Evolutionary conservation across 768 basidiomycete genomes (phyloP), one percentile per base, ranked within the genome.

Genomic region (Trametes coccinea): DNA sequence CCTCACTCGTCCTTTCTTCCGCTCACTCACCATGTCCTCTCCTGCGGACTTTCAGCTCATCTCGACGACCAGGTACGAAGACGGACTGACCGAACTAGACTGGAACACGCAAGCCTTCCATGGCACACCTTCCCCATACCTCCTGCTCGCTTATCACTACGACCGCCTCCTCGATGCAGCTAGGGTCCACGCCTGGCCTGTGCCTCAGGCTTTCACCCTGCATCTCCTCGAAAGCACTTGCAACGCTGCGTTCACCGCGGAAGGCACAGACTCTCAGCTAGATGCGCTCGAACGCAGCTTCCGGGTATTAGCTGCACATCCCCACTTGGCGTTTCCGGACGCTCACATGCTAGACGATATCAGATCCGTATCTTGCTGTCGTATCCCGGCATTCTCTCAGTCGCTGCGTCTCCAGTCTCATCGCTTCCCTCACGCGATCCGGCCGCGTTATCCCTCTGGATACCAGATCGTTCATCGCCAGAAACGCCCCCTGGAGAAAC

Each of bases 21-120:
- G 16, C 11, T 31, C 31, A 33, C 9, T 22, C 31, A 31, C 4
- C 27, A 59, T 56, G 55, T 49, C 44, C 45, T 45, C 62, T 29
- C 7, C n/a, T 14, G 46, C 56, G 27, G 40, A 40, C 31, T 75
- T 68, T 61, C 65, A 71, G 3, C 72, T 84, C 6, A 69, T 90
- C 8, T 81, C 85, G 1, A 80, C 88, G 0, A 82, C 83, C 0
- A 78, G 87, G 59, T 89, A 80, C 67, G 91, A 92, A 69, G 75
- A 74, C 0, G 72, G 67, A 33, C 75, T 91, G 7, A 66, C 74
- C 9, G 57, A 69, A 1, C 70, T 79, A 9, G 33, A 61, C 11
- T 91, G 87, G 89, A 92, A 91, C 63, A 79, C 72, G 0, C 45
- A 81, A 37, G 79, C 80, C 34, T 74, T 74, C 8, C 62, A 75